phyloP scores from a whole-genome alignment of 2,329 filamentous ascomycete species.

The Xylariaceae sp. region DNA sequence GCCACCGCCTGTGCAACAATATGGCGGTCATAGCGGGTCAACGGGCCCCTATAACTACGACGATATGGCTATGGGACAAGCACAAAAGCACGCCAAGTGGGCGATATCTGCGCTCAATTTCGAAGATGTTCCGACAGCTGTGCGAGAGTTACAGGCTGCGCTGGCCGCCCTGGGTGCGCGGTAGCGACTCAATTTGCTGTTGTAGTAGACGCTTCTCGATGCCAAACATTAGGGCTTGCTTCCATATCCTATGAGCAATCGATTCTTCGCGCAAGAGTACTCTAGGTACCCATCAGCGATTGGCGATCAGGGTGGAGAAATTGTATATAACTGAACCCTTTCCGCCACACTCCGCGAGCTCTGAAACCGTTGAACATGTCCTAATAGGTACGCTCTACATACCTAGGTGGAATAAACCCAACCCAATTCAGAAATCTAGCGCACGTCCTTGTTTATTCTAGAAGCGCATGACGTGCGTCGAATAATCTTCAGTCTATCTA shows the following conservation, averaged over 20 bases:
- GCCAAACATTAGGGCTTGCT: too few relatives aligned
- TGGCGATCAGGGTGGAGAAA: neutral
- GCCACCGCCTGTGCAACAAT: conserved; percentile 22
- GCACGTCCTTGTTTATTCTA: too few relatives aligned
- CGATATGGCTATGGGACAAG: conserved; percentile 66
- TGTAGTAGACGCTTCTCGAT: too few relatives aligned
- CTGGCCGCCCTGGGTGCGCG: conserved; percentile 64
- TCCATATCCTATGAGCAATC: too few relatives aligned
- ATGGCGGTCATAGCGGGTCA: conserved; percentile 25
- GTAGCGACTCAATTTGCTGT: conserved; percentile 32
- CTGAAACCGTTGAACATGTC: neutral
- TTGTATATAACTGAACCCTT: neutral
- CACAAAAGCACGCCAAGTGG: conserved; percentile 95
- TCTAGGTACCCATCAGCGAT: neutral
- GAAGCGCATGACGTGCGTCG: too few relatives aligned
- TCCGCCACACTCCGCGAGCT: neutral
- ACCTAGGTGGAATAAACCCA: too few relatives aligned
- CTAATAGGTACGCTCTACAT: neutral
- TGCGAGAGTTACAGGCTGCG: conserved; percentile 76
- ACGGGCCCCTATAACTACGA: conserved; percentile 52
- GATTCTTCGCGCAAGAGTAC: too few relatives aligned
- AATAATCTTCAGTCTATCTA: too few relatives aligned
- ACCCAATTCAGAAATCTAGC: too few relatives aligned
- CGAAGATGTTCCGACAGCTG: conserved; percentile 86
- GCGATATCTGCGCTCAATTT: conserved; percentile 96